Base-by-base conservation (phyloP, 129 eudicot genomes). In the Flaveria linearis region DNA sequence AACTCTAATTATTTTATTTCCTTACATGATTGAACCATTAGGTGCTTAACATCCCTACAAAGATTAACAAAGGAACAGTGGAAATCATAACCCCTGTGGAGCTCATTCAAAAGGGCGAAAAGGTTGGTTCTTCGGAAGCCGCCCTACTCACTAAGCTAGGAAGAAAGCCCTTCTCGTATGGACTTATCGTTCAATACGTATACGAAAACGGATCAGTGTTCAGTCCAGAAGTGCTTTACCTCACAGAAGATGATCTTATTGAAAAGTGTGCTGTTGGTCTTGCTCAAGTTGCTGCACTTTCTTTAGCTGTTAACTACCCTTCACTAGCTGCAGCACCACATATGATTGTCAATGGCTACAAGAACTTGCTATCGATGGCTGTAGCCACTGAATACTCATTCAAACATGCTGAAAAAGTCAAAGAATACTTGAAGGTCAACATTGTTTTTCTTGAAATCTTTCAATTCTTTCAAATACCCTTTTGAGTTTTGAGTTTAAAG, bases 21-120 rank as follows among this genome's bases (percentile, higher is more conserved):
- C 22, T 67, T 22, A 41, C 9, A 15, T 51, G 57, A 77, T 53
- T 17, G 22, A 67, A 41, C 22, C 56, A 12, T 53, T 52, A 88
- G 94, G 90, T 84, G 69, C 90, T 88, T n/a, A 88, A 86, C 82
- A 88, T 88, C 45, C 88, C 90, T 13, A 88, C 94, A 30, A 88
- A 88, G 79, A 88, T 86, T n/a, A 88, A 88, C 90, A 88, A 88
- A 81, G 93, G 93, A 14, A 81, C 93, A 1, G 93, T 88, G 20
- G 94, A 88, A 58, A 88, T 88, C 57, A 36, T 86, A 50, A 88
- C 94, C 30, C 86, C 88, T 0, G 90, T 88, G 52, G 94, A 88
- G 68, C 81, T 88, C 45, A 86, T 88, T 68, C 78, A 82, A 77
- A 86, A 86, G 79, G 94, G 94, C 7, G 94, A 88, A 41, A 86